Conservation (phyloP, 1,284 basidiomycete species). For the Malassezia restricta region DNA sequence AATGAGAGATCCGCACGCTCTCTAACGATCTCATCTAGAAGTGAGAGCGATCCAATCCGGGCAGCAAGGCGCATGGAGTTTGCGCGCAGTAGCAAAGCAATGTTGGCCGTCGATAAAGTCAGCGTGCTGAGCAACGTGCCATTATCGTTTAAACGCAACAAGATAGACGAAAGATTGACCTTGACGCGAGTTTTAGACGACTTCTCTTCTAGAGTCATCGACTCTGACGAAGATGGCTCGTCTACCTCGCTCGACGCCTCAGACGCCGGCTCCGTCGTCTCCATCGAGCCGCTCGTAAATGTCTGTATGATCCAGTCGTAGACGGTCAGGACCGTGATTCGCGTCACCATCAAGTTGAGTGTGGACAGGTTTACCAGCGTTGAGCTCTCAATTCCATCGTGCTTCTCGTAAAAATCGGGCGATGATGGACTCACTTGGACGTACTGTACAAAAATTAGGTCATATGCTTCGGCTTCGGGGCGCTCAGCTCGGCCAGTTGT, state of each 20-base stretch:
- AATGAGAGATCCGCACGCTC: slow-evolving; percentile 55
- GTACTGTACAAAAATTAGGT: slow-evolving; percentile 77
- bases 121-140: slow-evolving; percentile 66
- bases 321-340: slow-evolving; percentile 77
- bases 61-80: slow-evolving; percentile 70
- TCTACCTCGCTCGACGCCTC: background rate
- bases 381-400: slow-evolving; percentile 77
- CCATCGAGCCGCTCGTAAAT: slow-evolving; percentile 17
- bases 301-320: slow-evolving; percentile 94
- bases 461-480: slow-evolving; percentile 30
- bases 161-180: slow-evolving; percentile 74
- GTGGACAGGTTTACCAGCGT: slow-evolving; percentile 84
- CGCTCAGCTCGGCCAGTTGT: background rate
- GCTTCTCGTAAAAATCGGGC: slow-evolving; percentile 70
- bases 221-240: slow-evolving; percentile 39
- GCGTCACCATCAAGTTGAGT: slow-evolving; percentile 75
- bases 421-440: slow-evolving; percentile 61
- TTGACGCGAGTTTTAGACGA: slow-evolving; percentile 62
- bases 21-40: slow-evolving; percentile 63
- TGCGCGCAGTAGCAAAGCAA: slow-evolving; percentile 63
- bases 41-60: slow-evolving; percentile 69
- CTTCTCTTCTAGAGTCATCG: background rate
- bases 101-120: slow-evolving; percentile 79
- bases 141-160: slow-evolving; percentile 72
- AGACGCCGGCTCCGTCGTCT: background rate